Percentiles rank a stretch among this genome's conserved stretches.
Evolutionary conservation across 352 stramenopile genomes (phyloP).

Genomic region (Phytophthora kernoviae): DNA sequence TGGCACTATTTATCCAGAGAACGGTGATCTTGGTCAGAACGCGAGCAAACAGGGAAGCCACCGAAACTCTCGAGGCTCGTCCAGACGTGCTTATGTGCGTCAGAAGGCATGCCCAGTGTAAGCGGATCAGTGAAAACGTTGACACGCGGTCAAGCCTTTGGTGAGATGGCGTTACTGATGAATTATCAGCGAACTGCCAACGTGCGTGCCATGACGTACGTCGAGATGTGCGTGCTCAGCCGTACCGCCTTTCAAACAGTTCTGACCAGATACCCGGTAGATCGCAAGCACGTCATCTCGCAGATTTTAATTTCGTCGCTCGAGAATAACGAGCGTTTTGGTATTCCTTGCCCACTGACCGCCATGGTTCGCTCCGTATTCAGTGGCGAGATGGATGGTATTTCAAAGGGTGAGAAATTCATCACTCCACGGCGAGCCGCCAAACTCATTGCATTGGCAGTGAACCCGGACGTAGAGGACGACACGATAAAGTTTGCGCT

Average conservation of each 20-base stretch:
- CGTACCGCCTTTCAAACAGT: constrained; percentile 39
- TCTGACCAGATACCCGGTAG: constrained; percentile 31
- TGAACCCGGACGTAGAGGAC: constrained; percentile 31
- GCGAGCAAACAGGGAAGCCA: not conserved
- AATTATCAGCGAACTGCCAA: constrained; percentile 51
- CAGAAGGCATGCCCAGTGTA: constrained; percentile 2
- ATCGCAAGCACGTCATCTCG: constrained; percentile 37
- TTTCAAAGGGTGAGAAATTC: constrained; percentile 12
- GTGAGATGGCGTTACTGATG: constrained; percentile 55
- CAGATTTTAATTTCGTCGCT: constrained; percentile 43
- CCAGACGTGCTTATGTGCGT: constrained; percentile 16
- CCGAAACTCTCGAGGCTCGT: not conserved
- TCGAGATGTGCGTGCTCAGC: constrained; percentile 53
- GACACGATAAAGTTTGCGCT: constrained; percentile 36
- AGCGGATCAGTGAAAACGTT: constrained; percentile 19
- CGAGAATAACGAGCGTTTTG: constrained; percentile 36
- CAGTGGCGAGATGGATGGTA: constrained; percentile 12
- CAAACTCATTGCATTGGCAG: constrained; percentile 24
- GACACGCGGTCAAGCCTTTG: constrained; percentile 45
- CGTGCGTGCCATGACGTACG: constrained; percentile 44
- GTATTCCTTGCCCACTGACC: constrained; percentile 29
- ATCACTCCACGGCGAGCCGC: constrained; percentile 28
- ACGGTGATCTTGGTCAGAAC: constrained; percentile 10
- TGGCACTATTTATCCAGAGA: constrained; percentile 22
- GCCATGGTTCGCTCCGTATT: constrained; percentile 34